Conservation (phyloP, 768 basidiomycete species). For the Suillus fuscotomentosus region DNA sequence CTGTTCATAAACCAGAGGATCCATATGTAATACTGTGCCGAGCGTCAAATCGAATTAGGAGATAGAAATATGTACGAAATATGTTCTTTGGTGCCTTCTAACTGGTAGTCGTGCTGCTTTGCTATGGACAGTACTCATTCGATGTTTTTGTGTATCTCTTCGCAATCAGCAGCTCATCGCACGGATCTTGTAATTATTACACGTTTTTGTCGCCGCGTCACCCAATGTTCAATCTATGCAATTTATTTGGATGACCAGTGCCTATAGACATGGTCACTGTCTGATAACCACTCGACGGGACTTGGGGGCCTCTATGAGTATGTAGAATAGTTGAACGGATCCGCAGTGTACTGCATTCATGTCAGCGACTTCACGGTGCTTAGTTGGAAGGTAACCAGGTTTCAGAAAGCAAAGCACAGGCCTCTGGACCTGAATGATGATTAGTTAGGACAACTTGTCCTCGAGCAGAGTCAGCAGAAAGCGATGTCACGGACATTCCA, state of each 20-base stretch:
- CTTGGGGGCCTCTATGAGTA: not conserved
- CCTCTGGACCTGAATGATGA: not conserved
- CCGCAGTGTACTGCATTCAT: not conserved
- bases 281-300: not conserved
- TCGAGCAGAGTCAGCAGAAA: not conserved
- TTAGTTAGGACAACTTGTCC: no score
- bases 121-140: not conserved
- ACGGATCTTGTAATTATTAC: not conserved
- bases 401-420: no score
- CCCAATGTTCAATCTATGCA: not conserved
- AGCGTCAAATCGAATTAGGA: not conserved
- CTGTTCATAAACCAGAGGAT: not conserved
- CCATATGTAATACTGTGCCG: not conserved
- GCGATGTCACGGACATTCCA: not conserved
- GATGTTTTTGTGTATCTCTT: not conserved
- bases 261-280: not conserved
- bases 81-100: constrained; percentile 3
- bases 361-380: not conserved
- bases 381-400: not conserved
- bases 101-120: not conserved
- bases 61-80: constrained; percentile 1
- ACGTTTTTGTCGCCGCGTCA: not conserved
- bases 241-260: not conserved
- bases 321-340: not conserved
- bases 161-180: not conserved